These are phyloP conservation scores for Lepidium didymum DNA, from an alignment of 345 rosid species.

Conservation along the genomic window DNA sequence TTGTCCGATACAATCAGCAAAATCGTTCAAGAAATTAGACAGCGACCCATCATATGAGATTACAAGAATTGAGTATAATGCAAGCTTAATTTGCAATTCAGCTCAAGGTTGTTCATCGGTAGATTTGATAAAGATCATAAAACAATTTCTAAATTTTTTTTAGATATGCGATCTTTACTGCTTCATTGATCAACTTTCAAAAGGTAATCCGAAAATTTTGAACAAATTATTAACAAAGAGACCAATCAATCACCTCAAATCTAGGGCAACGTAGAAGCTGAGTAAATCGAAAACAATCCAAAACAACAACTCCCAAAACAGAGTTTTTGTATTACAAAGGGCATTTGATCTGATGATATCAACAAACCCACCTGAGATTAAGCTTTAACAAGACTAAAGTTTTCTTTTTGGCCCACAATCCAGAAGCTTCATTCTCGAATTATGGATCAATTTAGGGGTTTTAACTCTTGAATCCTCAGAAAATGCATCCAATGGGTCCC, in stretches of 20 bases:
- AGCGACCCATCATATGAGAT: neutral
- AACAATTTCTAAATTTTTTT: neutral
- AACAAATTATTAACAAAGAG: neutral
- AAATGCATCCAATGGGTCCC: neutral
- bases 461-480: neutral
- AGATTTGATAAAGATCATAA: constrained; percentile 12
- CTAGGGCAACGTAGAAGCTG: neutral
- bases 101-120: constrained; percentile 6
- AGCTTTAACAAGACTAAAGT: neutral
- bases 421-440: neutral
- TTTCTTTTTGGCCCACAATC: neutral
- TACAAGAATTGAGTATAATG: neutral
- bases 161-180: neutral
- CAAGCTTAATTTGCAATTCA: neutral
- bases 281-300: neutral
- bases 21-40: neutral
- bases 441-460: neutral
- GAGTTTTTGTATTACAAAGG: neutral
- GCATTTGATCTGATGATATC: neutral
- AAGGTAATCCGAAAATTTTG: neutral
- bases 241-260: neutral
- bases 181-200: neutral
- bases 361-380: neutral
- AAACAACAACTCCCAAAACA: neutral
- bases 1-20: constrained; percentile 1